Percentiles rank a stretch among this genome's conserved stretches.
phyloP scores from a whole-genome alignment of 805 yeast species.

The Scheffersomyces ergatensis region DNA sequence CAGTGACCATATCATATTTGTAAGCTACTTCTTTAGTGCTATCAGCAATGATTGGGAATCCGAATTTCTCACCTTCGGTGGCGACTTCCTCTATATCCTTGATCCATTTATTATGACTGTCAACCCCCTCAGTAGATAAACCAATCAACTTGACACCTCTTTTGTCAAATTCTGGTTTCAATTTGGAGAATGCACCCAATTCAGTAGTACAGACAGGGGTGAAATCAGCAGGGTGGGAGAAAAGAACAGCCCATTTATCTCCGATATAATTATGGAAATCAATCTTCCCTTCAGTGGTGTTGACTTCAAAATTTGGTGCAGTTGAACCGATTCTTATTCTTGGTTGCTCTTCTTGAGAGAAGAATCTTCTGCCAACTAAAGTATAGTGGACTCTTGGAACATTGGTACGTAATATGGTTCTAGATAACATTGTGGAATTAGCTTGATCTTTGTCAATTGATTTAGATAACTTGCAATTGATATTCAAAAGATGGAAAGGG shows the following conservation, averaged over 20 bases:
- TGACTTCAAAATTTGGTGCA: constrained; percentile 68
- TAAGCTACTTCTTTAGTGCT: constrained; percentile 58
- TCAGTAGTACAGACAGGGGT: constrained; percentile 82
- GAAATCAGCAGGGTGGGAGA: constrained; percentile 77
- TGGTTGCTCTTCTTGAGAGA: constrained; percentile 39
- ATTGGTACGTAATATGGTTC: constrained; percentile 15
- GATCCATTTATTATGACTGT: constrained; percentile 66
- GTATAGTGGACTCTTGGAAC: constrained; percentile 1
- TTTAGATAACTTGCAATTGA: not conserved
- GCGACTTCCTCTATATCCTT: constrained; percentile 69
- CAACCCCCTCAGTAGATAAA: constrained; percentile 61
- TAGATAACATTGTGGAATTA: constrained; percentile 13
- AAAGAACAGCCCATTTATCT: constrained; percentile 61
- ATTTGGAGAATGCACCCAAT: constrained; percentile 70
- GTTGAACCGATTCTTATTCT: constrained; percentile 54
- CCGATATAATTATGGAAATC: constrained; percentile 64
- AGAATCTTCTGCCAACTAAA: constrained; percentile 17
- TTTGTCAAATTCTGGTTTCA: constrained; percentile 66
- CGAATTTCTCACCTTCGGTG: constrained; percentile 47
- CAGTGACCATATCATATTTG: constrained; percentile 67
- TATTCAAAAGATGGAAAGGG: too few relatives aligned
- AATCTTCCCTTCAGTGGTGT: constrained; percentile 61
- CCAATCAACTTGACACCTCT: constrained; percentile 68
- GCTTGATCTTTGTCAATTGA: not conserved
- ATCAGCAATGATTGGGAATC: constrained; percentile 71